Evolutionary conservation across 2,329 filamentous ascomycete species (phyloP), one percentile per base, ranked within the genome.

Genomic region (Diplodia mutila): DNA sequence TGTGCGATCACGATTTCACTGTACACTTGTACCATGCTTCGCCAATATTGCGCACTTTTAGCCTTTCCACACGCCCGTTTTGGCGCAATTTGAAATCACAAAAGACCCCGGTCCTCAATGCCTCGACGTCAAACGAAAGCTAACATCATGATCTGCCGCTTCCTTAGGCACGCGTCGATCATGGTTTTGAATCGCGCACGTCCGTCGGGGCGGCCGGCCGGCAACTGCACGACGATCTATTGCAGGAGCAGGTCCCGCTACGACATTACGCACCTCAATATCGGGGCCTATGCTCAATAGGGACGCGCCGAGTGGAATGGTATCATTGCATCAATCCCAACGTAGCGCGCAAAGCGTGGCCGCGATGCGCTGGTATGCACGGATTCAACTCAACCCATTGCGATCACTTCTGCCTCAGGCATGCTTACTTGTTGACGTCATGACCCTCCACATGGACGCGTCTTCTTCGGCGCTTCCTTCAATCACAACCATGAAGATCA

Each of bases 61-160:
- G 42, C n/a, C 42, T 21, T 46, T 46, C 11, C 42, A 7, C 7
- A 46, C 3, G 18, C 18, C 42, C 21, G 18, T n/a, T 46, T 21
- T 46, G 42, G 9, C 18, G 39, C 42, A 46, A 46, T 46, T 8
- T 46, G 42, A 21, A 46, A 7, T 46, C 8, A 2, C 4, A 11
- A 21, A 21, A 11, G 42, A 46, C 6, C n/a, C 39, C 9, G n/a
- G 42, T 21, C n/a, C 8, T 9, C 18, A n/a, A 46, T 46, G 52
- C 16, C 8, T 32, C n/a, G 29, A 23, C 18, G n/a, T 34, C 27
- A 14, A 61, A 48, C 55, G 85, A 84, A 69, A 84, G n/a, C 42
- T 80, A 70, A 25, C 25, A 53, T 39, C 29, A 61, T 46, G 52
- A 54, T 54, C 29, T 34, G 16, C 76, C 70, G 32, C 42, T 55